Evolutionary conservation across 2,329 filamentous ascomycete genomes (phyloP).

Genomic region (Cercospora nicotianae): DNA sequence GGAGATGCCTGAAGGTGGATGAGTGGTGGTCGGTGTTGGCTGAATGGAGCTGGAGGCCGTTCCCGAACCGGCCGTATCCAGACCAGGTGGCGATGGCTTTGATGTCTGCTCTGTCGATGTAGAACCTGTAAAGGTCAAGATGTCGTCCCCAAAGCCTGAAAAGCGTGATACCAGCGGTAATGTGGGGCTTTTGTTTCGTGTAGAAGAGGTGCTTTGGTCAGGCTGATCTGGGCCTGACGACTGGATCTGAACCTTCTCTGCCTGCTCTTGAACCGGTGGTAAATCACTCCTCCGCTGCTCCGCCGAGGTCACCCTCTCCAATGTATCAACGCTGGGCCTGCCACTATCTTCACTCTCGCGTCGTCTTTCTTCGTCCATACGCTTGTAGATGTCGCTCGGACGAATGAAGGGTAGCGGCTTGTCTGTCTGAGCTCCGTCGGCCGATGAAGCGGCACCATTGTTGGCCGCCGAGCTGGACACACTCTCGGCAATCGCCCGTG

Average conservation of each 20-base stretch:
- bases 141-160: slow-evolving; percentile 44
- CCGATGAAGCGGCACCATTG: slow-evolving; percentile 2
- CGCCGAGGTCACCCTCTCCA: slow-evolving; percentile 32
- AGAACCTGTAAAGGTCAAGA: slow-evolving; percentile 26
- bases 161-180: slow-evolving; percentile 48
- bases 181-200: slow-evolving; percentile 28
- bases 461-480: slow-evolving; percentile 16
- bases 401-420: slow-evolving; percentile 66
- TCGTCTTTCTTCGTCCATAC: slow-evolving; percentile 65
- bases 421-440: slow-evolving; percentile 38
- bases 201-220: neutral
- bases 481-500: slow-evolving; percentile 21
- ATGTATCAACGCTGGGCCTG: slow-evolving; percentile 58
- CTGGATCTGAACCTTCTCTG: slow-evolving; percentile 20
- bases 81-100: slow-evolving; percentile 1
- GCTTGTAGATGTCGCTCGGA: slow-evolving; percentile 75
- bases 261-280: slow-evolving; percentile 27
- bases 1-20: slow-evolving; percentile 16
- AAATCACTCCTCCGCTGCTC: slow-evolving; percentile 26
- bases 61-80: slow-evolving; percentile 10
- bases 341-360: slow-evolving; percentile 59
- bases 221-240: neutral
- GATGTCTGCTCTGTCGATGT: slow-evolving; percentile 3
- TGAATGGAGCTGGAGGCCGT: slow-evolving; percentile 26
- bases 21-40: slow-evolving; percentile 21